A percentile compares a stretch with the other conserved stretches of the same genome.
phyloP scores from a whole-genome alignment of 2,329 filamentous ascomycete genomes.

The Zarea fungicola region DNA sequence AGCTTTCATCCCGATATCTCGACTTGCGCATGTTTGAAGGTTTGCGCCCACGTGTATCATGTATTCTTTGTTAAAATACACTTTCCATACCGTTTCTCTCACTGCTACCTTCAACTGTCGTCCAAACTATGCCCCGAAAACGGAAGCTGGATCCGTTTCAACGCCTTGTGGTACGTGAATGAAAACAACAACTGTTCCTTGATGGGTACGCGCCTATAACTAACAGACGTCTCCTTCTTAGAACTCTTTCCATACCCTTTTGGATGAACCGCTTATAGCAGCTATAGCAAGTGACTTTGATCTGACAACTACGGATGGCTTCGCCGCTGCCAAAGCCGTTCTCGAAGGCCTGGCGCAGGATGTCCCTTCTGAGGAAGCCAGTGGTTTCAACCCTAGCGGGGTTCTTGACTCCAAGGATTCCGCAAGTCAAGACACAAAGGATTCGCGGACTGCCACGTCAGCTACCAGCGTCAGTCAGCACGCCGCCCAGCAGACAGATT shows the following conservation, averaged over 20 bases:
- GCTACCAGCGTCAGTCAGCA: constrained; percentile 25
- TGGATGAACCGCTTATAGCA: constrained; percentile 73
- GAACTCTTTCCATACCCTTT: constrained; percentile 65
- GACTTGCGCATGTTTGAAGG: too few species aligned
- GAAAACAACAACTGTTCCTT: neutral
- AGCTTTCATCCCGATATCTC: too few species aligned
- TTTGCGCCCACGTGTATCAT: too few species aligned
- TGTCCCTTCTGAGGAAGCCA: constrained; percentile 63
- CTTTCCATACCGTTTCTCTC: too few species aligned
- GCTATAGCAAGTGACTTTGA: constrained; percentile 73
- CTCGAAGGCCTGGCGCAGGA: constrained; percentile 62
- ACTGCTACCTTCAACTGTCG: neutral
- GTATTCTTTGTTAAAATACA: too few species aligned
- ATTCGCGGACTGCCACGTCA: constrained; percentile 19
- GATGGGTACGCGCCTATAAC: neutral
- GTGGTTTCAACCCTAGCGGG: constrained; percentile 74
- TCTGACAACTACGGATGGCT: constrained; percentile 46
- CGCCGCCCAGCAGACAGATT: constrained; percentile 26
- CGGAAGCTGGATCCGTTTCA: neutral
- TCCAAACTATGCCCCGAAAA: neutral
- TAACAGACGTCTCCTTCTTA: constrained; percentile 26
- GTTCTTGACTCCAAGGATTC: constrained; percentile 43
- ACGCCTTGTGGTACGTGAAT: constrained; percentile 9
- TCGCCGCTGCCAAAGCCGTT: constrained; percentile 49
- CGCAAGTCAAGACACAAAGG: constrained; percentile 19